A percentile compares a stretch with the other conserved stretches of the same genome.
Conservation (phyloP, 1,284 basidiomycete species). For the Tilletia caries region DNA sequence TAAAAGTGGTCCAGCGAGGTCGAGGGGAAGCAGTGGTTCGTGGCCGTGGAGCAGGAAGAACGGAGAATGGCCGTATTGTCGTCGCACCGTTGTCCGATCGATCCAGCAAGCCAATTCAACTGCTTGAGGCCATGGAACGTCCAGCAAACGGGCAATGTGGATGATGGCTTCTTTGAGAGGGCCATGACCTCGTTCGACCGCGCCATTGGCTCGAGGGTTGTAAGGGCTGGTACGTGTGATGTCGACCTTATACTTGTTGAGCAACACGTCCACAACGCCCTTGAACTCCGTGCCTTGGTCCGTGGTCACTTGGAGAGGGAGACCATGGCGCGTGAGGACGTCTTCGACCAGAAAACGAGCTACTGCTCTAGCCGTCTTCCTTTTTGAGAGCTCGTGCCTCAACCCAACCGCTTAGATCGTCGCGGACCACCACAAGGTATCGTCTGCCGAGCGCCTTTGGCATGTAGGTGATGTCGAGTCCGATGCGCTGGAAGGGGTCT, state of each 20-base stretch:
- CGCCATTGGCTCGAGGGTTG: not conserved
- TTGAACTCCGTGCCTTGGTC: slow-evolving; percentile 1
- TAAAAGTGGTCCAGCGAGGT: not conserved
- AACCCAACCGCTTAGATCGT: slow-evolving; percentile 18
- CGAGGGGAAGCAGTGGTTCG: not conserved
- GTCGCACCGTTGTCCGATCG: not conserved
- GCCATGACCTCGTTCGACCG: not conserved
- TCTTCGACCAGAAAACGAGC: slow-evolving; percentile 9
- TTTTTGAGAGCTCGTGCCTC: slow-evolving; percentile 9
- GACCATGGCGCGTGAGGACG: slow-evolving; percentile 17
- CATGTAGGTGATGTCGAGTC: not conserved
- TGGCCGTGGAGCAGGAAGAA: not conserved
- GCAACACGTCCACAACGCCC: not conserved
- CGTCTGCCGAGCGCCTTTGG: slow-evolving; percentile 13
- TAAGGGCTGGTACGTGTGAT: not conserved
- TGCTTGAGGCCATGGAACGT: not conserved
- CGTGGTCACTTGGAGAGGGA: not conserved
- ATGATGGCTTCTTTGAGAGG: not conserved
- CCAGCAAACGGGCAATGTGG: not conserved
- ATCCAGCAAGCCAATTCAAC: not conserved
- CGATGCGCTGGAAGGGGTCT: not conserved
- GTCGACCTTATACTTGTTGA: not conserved
- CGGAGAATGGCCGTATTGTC: not conserved
- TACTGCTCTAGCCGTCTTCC: slow-evolving; percentile 2
- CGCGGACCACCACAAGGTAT: slow-evolving; percentile 16